Conservation (phyloP, 2,329 filamentous ascomycete species). For the Colletotrichum nymphaeae region DNA sequence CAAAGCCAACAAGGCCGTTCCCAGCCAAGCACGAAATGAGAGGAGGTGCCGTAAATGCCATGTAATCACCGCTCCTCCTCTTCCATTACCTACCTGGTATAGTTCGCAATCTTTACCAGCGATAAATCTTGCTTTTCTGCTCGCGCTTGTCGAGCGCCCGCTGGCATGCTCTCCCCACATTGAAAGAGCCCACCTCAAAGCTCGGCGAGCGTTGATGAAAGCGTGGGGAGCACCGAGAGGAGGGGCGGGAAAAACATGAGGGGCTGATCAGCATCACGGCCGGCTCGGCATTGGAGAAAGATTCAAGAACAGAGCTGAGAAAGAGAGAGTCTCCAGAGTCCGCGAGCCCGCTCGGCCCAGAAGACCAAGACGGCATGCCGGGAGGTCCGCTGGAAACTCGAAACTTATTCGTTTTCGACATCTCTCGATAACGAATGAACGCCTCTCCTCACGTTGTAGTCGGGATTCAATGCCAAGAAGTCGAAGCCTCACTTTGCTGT, state of each 20-base stretch:
- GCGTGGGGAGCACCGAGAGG: not conserved
- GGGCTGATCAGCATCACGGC: constrained; percentile 1
- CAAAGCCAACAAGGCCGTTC: constrained; percentile 3
- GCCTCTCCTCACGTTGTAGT: not conserved
- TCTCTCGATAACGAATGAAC: not conserved
- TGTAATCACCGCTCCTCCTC: not conserved
- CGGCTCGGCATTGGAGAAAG: constrained; percentile 10
- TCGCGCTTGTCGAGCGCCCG: not conserved
- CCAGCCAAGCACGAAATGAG: constrained; percentile 23
- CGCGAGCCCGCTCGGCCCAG: not conserved
- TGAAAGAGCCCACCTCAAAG: too few species aligned
- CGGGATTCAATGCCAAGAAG: not conserved
- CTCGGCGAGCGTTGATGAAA: not conserved
- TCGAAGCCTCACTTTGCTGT: not conserved
- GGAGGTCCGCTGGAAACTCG: not conserved
- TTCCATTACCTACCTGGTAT: not conserved
- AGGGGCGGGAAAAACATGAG: not conserved
- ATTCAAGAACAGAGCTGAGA: too few species aligned
- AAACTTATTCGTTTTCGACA: not conserved
- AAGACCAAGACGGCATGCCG: constrained; percentile 5
- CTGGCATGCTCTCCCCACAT: not conserved
- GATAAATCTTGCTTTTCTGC: not conserved
- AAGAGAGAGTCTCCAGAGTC: too few species aligned
- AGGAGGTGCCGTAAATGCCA: constrained; percentile 29
- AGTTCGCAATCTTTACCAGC: not conserved